Evolutionary conservation across 2,329 filamentous ascomycete genomes (phyloP), one percentile per base, ranked within the genome.

Genomic region (Didymella keratinophila): DNA sequence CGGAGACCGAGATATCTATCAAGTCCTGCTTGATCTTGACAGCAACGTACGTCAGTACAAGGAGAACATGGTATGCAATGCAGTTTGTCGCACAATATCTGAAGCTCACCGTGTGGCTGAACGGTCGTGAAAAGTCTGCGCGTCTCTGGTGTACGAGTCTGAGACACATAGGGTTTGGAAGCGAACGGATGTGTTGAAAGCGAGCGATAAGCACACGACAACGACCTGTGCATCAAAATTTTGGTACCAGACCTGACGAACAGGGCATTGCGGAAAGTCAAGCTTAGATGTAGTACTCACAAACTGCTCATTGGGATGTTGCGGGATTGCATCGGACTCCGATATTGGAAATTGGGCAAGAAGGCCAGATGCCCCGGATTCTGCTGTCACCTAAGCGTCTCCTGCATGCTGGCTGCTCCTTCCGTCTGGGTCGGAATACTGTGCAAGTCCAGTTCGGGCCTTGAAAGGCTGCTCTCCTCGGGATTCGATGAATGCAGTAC

Each of bases 131-230:
- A 41, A 56, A 37, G 42, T 52, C 51, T 50, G 42, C 14, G 42
- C 43, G 56, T 55, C 51, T 62, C 57, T 63, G 43, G 23, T 53
- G 32, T 49, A 48, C 41, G 30, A 39, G 39, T 37, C 46, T 64
- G 71, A 73, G 64, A 75, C 73, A 48, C 51, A 48, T 25, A 56
- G 49, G 50, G 72, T 75, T 62, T 71, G 58, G 59, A 39, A 60
- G 36, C 41, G 10, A 46, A 58, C 53, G 63, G 60, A 39, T 62
- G 64, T 65, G 65, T 39, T 28, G 52, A 56, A 43, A 52, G 46
- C 42, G 27, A 56, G 6, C 27, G 34, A 53, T 51, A 39, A 10
- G 50, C 28, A 36, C 32, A 16, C 20, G 44, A 36, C 39, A 23
- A 41, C 5, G 25, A 41, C 10, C 21, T 28, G 32, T 18, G 50